Evolutionary conservation across 2,329 filamentous ascomycete species (phyloP), one percentile per base, ranked within the genome.

Genomic region (Colletotrichum eremochloae): DNA sequence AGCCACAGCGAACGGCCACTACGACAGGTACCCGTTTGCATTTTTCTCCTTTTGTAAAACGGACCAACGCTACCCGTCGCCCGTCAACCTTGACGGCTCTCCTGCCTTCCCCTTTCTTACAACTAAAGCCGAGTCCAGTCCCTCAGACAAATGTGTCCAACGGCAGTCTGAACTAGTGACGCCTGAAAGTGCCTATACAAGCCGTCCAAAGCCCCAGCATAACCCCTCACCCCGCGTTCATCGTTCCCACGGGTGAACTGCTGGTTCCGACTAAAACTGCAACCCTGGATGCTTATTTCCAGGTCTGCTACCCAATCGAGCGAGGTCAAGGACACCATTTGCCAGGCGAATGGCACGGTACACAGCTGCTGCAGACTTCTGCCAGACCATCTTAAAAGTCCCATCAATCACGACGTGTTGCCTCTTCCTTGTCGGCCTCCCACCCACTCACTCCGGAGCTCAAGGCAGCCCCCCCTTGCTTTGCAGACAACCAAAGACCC

Each of bases 401-500:
- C 69, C 65, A 58, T 72, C 65, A 68, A 68, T 72, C 65, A 72
- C 55, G 44, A 12, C 9, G n/a, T n/a, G 58, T 52, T 31, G 29
- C 65, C 50, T 38, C 44, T 58, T 68, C 44, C 65, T 44, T 71
- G 68, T 38, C 57, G 18, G 36, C 24, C 58, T 15, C 15, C 29
- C 29, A 44, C 63, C 65, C 68, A 63, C 63, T 63, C 63, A 56
- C 33, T 55, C 44, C 64, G 44, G 64, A 68, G 64, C 68, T 33
- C 36, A 60, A 60, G 40, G 24, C 57, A 29, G 48, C 31, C 36
- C 8, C 33, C 33, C 67, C 58, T 58, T 68, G 50, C 48, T 36
- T 42, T 31, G 42, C 44, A 24, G 12, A 40, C 44, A 40, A 12
- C 6, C 55, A n/a, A 58, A 36, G 31, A 44, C 64, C 69, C 65